Evolutionary conservation across 1,284 basidiomycete genomes (phyloP).

Genomic region (Retiboletus flavoniger): DNA sequence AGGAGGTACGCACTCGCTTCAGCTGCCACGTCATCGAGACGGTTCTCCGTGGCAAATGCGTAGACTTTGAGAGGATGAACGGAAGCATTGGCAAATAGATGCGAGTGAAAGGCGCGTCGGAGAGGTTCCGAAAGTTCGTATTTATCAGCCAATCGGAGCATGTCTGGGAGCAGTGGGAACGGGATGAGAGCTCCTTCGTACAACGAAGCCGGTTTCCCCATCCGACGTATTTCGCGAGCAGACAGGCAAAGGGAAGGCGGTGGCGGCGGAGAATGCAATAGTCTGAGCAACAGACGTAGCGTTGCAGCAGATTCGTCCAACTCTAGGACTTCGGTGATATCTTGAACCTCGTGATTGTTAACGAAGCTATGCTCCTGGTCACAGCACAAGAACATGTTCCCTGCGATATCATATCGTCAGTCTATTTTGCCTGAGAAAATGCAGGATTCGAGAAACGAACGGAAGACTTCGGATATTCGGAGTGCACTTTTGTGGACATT

Average conservation of each 20-base stretch:
- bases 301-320: constrained; percentile 50
- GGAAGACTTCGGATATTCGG: constrained; percentile 55
- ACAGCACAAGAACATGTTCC: constrained; percentile 63
- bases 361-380: constrained; percentile 34
- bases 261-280: constrained; percentile 51
- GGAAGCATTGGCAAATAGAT: constrained; percentile 55
- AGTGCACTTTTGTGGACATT: constrained; percentile 48
- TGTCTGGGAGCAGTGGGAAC: constrained; percentile 53
- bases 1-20: constrained; percentile 56
- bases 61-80: constrained; percentile 56
- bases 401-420: constrained; percentile 36
- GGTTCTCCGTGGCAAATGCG: constrained; percentile 46
- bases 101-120: constrained; percentile 42
- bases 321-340: constrained; percentile 41
- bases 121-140: constrained; percentile 51
- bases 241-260: constrained; percentile 36
- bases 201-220: constrained; percentile 35
- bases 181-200: constrained; percentile 49
- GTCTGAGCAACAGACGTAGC: constrained; percentile 48
- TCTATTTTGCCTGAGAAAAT: constrained; percentile 6
- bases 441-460: constrained; percentile 38
- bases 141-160: constrained; percentile 61
- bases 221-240: constrained; percentile 27
- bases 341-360: constrained; percentile 13
- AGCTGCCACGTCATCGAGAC: constrained; percentile 46